These are phyloP conservation scores for Tetrapisispora taiwanensis DNA, from an alignment of 805 yeast genomes.

Conservation along the genomic window DNA sequence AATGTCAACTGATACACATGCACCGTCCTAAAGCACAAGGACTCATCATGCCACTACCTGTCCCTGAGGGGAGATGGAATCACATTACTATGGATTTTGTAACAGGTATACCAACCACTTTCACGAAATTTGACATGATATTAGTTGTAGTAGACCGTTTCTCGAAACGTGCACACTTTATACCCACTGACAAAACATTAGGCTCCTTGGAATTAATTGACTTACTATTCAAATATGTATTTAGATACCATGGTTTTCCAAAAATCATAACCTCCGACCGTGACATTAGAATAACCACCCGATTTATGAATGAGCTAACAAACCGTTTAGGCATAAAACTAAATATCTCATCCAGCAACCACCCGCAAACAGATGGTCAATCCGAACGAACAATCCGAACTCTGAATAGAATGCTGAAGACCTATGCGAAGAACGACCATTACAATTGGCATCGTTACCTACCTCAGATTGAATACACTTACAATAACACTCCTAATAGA, in stretches of 20 bases:
- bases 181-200: slow-evolving; percentile 5
- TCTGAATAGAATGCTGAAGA: no score
- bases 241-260: slow-evolving; percentile 12
- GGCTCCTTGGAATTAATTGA: slow-evolving; percentile 9
- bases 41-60: slow-evolving; percentile 3
- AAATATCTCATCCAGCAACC: no score
- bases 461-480: no score
- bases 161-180: slow-evolving; percentile 11
- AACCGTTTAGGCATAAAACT: no score
- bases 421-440: no score
- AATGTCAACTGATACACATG: slow-evolving; percentile 5
- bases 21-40: slow-evolving; percentile 6
- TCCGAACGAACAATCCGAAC: no score
- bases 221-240: slow-evolving; percentile 6
- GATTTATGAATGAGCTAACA: no score
- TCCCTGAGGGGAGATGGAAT: slow-evolving; percentile 13
- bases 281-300: no score
- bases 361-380: no score
- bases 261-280: slow-evolving; percentile 4
- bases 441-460: no score
- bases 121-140: slow-evolving; percentile 4
- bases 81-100: slow-evolving; percentile 13
- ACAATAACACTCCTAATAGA: not conserved
- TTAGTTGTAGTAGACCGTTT: slow-evolving; percentile 13
- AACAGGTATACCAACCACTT: slow-evolving; percentile 8